Evolutionary conservation across 176 grass and related monocot genomes (phyloP).

Genomic region (Pharus latifolius): DNA sequence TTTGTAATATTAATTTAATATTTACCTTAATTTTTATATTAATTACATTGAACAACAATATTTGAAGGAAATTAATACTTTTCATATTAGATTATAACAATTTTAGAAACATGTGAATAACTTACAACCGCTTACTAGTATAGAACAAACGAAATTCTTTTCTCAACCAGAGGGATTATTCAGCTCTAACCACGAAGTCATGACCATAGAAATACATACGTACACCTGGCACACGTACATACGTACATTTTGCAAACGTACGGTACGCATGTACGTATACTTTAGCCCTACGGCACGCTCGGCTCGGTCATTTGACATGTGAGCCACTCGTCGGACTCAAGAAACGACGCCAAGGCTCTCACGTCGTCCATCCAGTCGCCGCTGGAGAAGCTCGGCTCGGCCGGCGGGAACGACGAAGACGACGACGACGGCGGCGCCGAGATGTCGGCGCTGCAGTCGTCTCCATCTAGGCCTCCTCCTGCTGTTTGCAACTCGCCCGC

Average conservation of each 20-base stretch:
- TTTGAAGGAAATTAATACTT: too few relatives aligned
- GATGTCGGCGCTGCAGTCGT: slow-evolving; percentile 12
- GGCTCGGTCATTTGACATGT: slow-evolving; percentile 6
- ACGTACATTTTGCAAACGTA: background rate
- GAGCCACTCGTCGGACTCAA: slow-evolving; percentile 54
- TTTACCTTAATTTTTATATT: too few relatives aligned
- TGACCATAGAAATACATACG: background rate
- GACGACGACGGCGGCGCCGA: slow-evolving; percentile 9
- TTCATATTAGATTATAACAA: too few relatives aligned
- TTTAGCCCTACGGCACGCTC: background rate
- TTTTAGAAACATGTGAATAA: too few relatives aligned
- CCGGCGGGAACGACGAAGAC: background rate
- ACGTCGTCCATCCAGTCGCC: slow-evolving; percentile 58
- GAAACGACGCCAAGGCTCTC: slow-evolving; percentile 45
- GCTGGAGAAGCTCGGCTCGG: slow-evolving; percentile 4
- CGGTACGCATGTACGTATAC: too few relatives aligned
- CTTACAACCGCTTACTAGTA: too few relatives aligned
- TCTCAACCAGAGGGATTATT: too few relatives aligned
- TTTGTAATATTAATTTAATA: too few relatives aligned
- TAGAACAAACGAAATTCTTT: too few relatives aligned
- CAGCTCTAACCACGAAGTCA: too few relatives aligned
- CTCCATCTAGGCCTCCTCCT: background rate
- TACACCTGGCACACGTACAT: background rate
- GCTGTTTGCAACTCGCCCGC: background rate
- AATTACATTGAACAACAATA: too few relatives aligned